phyloP scores from a whole-genome alignment of 768 basidiomycete species.

The Boletus vermiculosoides region DNA sequence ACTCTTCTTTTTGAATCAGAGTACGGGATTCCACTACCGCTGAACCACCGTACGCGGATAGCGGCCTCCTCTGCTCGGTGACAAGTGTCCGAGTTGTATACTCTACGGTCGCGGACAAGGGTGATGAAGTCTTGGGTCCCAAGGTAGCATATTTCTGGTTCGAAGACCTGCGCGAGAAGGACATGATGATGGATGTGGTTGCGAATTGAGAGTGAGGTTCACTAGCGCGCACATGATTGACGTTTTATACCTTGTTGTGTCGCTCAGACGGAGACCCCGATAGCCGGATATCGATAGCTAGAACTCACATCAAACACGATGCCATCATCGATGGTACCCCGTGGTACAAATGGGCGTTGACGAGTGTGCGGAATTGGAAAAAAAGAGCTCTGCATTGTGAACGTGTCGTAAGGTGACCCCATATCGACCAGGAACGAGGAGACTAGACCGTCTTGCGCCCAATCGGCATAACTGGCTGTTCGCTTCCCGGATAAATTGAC shows the following conservation, averaged over 20 bases:
- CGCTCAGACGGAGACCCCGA: slow-evolving; percentile 2
- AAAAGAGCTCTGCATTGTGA: background rate
- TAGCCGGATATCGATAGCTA: background rate
- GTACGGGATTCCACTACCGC: slow-evolving; percentile 8
- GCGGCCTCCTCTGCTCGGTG: slow-evolving; percentile 16
- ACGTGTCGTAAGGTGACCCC: background rate
- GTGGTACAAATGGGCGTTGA: background rate
- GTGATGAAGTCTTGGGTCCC: slow-evolving; percentile 10
- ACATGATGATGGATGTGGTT: slow-evolving; percentile 15
- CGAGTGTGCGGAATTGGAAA: slow-evolving; percentile 10
- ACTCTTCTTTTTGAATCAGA: slow-evolving; percentile 27
- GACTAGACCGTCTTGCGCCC: background rate
- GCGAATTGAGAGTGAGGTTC: background rate
- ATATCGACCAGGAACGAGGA: background rate
- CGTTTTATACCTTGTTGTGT: slow-evolving; percentile 14
- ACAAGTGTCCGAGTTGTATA: background rate
- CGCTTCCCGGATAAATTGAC: slow-evolving; percentile 1
- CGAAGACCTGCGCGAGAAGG: slow-evolving; percentile 11
- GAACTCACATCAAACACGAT: slow-evolving; percentile 8
- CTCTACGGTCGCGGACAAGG: slow-evolving; percentile 17
- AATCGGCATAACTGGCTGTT: background rate
- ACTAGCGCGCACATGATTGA: background rate
- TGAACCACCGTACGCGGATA: slow-evolving; percentile 19
- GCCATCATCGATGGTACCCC: slow-evolving; percentile 10
- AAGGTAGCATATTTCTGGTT: slow-evolving; percentile 10